Evolutionary conservation across 768 basidiomycete species (phyloP).

Genomic region (Serendipita sp.): DNA sequence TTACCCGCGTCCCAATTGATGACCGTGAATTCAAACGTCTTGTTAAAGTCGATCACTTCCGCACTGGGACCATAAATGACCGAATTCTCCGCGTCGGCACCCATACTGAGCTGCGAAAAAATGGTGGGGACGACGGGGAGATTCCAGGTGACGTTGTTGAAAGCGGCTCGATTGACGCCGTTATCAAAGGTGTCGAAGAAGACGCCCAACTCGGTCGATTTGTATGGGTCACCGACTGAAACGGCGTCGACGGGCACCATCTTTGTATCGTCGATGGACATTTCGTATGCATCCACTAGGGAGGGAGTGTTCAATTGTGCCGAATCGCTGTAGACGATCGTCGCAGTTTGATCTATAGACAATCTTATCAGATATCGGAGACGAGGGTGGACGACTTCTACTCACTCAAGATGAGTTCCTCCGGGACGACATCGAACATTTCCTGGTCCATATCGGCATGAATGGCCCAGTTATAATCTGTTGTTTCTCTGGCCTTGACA

Average conservation of each 20-base stretch:
- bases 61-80: constrained; percentile 66
- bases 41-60: constrained; percentile 56
- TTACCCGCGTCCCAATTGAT: constrained; percentile 36
- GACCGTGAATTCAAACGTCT: constrained; percentile 62
- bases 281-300: constrained; percentile 22
- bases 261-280: constrained; percentile 39
- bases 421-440: constrained; percentile 80
- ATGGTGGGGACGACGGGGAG: constrained; percentile 49
- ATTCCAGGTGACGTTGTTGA: constrained; percentile 35
- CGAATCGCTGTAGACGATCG: constrained; percentile 53
- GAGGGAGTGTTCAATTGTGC: constrained; percentile 37
- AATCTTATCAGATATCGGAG: not conserved
- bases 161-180: constrained; percentile 70
- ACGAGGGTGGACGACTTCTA: constrained; percentile 1
- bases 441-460: constrained; percentile 78
- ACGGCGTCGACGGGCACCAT: constrained; percentile 46
- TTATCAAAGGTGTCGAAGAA: constrained; percentile 73
- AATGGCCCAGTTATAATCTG: constrained; percentile 63
- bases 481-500: constrained; percentile 74
- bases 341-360: constrained; percentile 57
- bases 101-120: constrained; percentile 63
- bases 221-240: constrained; percentile 33
- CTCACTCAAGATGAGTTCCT: constrained; percentile 56
- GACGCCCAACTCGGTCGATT: constrained; percentile 52
- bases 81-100: constrained; percentile 46